Evolutionary conservation across 371 early-diverging fungal genomes (phyloP), one percentile per base, ranked within the genome.

Genomic region (Haplosporangium sp.): DNA sequence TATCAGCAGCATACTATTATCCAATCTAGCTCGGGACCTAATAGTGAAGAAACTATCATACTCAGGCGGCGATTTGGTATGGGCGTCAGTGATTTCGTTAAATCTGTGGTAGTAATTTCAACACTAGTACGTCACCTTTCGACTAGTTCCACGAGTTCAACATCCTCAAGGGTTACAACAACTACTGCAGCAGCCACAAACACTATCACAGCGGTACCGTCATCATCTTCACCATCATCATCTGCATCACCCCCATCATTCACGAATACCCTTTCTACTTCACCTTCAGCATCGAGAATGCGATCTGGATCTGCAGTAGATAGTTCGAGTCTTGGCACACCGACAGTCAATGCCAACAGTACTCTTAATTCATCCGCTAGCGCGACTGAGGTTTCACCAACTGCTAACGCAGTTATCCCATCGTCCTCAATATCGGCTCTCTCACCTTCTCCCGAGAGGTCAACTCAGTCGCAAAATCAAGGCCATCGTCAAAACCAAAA

Each of bases 41-140:
- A 11, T 11, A 55, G 9, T 55, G 77, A 77, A 15, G 77, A 77
- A 15, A 1, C 65, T 45, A 68, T 55, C 27, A 47, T 70, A 9
- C 74, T 79, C 5, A 63, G 71, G 13, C 63, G 74, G n/a, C 74
- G 79, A 4, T 74, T 79, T 27, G 79, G 71, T 2, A 52, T 74
- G 71, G 71, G 79, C 11, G 56, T 79, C 15, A 79, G 71, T 35
- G 79, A 79, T 27, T 79, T 79, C 52, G 74, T 74, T 2, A 79
- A 70, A 55, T 70, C 79, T 2, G 79, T 79, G 19, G 65, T 79
- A 17, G 71, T 67, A 34, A 79, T 79, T 19, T 79, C 79, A 13
- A 74, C 74, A 4, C 63, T 79, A 11, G 65, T 79, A 6, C 57
- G 64, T 13, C 74, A 79, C 35, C 64, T 79, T 0, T 79, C 79